A percentile compares a stretch with the other conserved stretches of the same genome.
phyloP scores from a whole-genome alignment of 768 basidiomycete genomes.

The Boletus reticuloceps region DNA sequence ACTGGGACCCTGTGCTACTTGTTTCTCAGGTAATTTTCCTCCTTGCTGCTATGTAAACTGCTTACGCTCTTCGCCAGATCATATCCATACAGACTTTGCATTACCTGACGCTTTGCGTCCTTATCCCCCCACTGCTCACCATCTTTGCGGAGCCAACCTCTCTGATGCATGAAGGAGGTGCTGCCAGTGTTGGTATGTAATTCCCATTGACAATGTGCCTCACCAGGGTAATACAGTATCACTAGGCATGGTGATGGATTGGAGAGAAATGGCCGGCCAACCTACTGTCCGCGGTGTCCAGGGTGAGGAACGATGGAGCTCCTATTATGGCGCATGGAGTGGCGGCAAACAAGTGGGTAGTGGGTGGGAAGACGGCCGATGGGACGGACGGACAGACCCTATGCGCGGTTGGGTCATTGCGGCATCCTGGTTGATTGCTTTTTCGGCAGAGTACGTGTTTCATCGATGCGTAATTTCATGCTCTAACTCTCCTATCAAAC shows the following conservation, averaged over 20 bases:
- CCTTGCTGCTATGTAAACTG: background rate
- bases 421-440: constrained; percentile 80
- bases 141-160: constrained; percentile 72
- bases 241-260: constrained; percentile 91
- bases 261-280: constrained; percentile 90
- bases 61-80: constrained; percentile 53
- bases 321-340: constrained; percentile 75
- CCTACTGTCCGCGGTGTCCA: constrained; percentile 69
- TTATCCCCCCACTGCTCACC: constrained; percentile 76
- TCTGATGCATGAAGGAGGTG: constrained; percentile 72
- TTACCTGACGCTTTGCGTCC: constrained; percentile 82
- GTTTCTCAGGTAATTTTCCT: constrained; percentile 67
- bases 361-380: constrained; percentile 45
- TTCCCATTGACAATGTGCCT: background rate
- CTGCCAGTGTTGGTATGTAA: constrained; percentile 70
- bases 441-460: constrained; percentile 77
- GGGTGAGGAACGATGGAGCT: constrained; percentile 63
- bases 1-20: constrained; percentile 89
- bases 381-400: constrained; percentile 73
- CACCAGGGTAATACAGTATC: constrained; percentile 1
- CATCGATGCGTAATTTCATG: constrained; percentile 1
- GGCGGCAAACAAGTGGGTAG: constrained; percentile 73
- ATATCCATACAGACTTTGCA: constrained; percentile 91
- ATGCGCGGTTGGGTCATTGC: constrained; percentile 90
- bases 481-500: constrained; percentile 11